A percentile compares a stretch with the other conserved stretches of the same genome.
Evolutionary conservation across 257 asterid genomes (phyloP).

Genomic region (Ocimum tenuiflorum): DNA sequence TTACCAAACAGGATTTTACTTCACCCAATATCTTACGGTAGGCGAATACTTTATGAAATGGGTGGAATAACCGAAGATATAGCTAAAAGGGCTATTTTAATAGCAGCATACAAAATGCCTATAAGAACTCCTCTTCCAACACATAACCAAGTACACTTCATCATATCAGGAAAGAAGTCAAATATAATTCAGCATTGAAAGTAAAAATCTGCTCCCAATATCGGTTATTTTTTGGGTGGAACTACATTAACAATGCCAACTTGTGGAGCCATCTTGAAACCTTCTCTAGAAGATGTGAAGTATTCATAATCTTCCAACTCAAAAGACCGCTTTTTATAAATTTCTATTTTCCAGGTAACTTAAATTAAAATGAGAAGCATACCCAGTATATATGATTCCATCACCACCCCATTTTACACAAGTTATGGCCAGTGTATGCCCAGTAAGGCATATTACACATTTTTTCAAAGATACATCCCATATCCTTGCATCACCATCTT

Average conservation of each 20-base stretch:
- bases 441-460: constrained; percentile 66
- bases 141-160: neutral
- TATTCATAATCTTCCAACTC: neutral
- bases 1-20: neutral
- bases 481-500: constrained; percentile 98
- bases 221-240: neutral
- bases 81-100: too few relatives aligned
- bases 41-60: too few relatives aligned
- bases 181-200: neutral
- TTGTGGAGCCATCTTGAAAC: constrained; percentile 3
- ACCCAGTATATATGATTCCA: constrained; percentile 94
- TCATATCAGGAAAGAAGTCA: neutral
- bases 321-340: neutral
- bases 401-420: constrained; percentile 99
- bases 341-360: neutral
- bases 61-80: too few relatives aligned
- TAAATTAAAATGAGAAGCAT: constrained; percentile 22
- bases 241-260: neutral
- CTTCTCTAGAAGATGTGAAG: neutral
- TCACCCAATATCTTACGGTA: constrained; percentile 3
- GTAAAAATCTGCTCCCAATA: neutral
- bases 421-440: constrained; percentile 91
- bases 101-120: too few relatives aligned
- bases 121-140: neutral
- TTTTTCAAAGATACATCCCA: constrained; percentile 75